Conservation (phyloP, 1,284 basidiomycete genomes). For the Takashimella koratensis region DNA sequence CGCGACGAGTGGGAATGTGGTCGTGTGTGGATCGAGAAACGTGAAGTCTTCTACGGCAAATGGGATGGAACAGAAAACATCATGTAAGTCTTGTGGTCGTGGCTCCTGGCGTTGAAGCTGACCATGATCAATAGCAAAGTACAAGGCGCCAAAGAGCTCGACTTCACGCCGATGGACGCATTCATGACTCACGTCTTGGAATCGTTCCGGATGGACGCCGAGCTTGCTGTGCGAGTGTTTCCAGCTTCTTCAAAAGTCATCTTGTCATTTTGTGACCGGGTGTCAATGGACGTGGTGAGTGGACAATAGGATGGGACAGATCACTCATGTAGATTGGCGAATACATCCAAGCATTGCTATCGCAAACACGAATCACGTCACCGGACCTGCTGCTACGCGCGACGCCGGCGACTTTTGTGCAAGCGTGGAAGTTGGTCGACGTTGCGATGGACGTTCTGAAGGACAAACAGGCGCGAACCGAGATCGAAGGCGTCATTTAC, state of each 20-base stretch:
- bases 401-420: constrained; percentile 81
- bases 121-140: constrained; percentile 31
- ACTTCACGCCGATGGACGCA: constrained; percentile 88
- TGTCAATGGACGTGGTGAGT: constrained; percentile 44
- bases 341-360: constrained; percentile 75
- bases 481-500: constrained; percentile 79
- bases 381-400: constrained; percentile 74
- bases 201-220: constrained; percentile 68
- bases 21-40: constrained; percentile 87
- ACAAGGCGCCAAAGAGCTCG: constrained; percentile 53
- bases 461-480: constrained; percentile 23
- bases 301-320: background rate
- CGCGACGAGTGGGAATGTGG: constrained; percentile 82
- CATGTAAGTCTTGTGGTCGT: constrained; percentile 57
- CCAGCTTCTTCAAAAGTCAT: constrained; percentile 56
- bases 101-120: background rate
- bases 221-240: constrained; percentile 77
- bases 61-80: constrained; percentile 82
- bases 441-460: constrained; percentile 55
- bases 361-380: constrained; percentile 70
- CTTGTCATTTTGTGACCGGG: constrained; percentile 41
- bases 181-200: constrained; percentile 72
- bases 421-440: constrained; percentile 82
- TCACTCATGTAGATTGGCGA: constrained; percentile 64
- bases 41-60: constrained; percentile 82